Evolutionary conservation across 108 stramenopile species (phyloP).

Genomic region (Chaetoceros tenuissimus): DNA sequence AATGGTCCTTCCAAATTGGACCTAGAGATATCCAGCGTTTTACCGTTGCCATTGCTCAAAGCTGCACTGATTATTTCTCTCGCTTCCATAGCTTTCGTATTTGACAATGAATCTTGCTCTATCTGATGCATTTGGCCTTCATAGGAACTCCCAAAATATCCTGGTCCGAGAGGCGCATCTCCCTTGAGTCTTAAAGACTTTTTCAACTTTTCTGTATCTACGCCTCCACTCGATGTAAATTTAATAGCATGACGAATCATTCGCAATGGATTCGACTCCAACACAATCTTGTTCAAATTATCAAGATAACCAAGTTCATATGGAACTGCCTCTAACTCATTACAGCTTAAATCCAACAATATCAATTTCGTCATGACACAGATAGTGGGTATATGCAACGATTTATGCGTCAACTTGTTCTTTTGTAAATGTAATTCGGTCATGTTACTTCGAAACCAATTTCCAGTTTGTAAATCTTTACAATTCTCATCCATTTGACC

Average conservation of each 20-base stretch:
- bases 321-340: background rate
- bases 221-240: background rate
- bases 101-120: too few species aligned
- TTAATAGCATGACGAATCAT: background rate
- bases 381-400: background rate
- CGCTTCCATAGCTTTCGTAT: background rate
- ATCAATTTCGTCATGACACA: background rate
- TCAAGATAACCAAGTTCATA: constrained; percentile 1
- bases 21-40: background rate
- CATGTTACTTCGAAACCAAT: constrained; percentile 1
- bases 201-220: background rate
- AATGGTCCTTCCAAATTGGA: background rate
- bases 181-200: background rate
- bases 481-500: background rate
- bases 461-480: background rate
- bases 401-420: background rate
- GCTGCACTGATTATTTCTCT: background rate
- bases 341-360: background rate
- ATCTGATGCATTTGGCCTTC: background rate
- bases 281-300: background rate
- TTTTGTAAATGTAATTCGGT: background rate
- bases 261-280: constrained; percentile 4
- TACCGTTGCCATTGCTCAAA: background rate
- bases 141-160: background rate
- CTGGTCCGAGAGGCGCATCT: constrained; percentile 1